Evolutionary conservation across 176 grass and related monocot species (phyloP).

Genomic region (Eragrostis curvula): DNA sequence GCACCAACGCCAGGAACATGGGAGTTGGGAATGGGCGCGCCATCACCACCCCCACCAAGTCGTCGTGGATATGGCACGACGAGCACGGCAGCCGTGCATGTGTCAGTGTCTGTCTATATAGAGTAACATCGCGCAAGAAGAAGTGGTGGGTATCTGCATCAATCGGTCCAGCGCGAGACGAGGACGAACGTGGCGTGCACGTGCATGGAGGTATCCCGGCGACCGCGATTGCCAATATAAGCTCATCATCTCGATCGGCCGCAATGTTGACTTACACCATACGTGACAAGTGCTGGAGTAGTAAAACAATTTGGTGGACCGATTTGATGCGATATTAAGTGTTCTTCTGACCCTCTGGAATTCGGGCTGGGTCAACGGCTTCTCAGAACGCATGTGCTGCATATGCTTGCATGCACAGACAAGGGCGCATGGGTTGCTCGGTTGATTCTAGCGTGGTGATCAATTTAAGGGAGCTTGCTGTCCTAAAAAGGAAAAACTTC

Average conservation of each 20-base stretch:
- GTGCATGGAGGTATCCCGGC: slow-evolving; percentile 1
- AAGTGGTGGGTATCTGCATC: too few species aligned
- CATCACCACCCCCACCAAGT: background rate
- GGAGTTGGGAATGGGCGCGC: background rate
- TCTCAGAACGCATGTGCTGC: background rate
- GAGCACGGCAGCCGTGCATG: background rate
- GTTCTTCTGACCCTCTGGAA: background rate
- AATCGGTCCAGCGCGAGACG: too few species aligned
- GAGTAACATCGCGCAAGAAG: background rate
- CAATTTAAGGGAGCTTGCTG: too few species aligned
- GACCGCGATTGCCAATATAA: background rate
- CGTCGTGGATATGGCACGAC: background rate
- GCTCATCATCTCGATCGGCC: background rate
- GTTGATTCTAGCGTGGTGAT: background rate
- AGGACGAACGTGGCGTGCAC: background rate
- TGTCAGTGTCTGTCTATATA: background rate
- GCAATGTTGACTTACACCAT: slow-evolving; percentile 31
- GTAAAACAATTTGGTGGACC: background rate
- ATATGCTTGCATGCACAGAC: background rate
- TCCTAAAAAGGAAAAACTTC: too few species aligned
- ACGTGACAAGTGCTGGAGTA: background rate
- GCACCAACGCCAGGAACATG: background rate
- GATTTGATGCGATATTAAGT: slow-evolving; percentile 15
- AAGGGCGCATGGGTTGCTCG: background rate
- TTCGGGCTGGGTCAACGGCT: background rate